Percentiles rank a stretch among this genome's conserved stretches.
phyloP scores from a whole-genome alignment of 495 filamentous ascomycete species.

The Aspergillus haitiensis region DNA sequence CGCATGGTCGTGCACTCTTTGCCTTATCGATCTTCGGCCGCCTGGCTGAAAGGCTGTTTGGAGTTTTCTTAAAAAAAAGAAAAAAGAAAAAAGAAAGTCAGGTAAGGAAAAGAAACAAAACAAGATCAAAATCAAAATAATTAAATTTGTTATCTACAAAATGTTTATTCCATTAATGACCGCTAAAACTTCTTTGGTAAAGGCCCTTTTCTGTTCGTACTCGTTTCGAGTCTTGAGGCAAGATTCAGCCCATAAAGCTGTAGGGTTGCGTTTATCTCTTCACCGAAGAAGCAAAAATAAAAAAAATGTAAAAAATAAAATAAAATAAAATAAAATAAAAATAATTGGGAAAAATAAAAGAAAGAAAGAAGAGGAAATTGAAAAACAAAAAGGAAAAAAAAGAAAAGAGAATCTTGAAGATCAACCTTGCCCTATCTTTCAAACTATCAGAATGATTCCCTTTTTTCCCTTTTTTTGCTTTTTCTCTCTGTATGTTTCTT shows the following conservation, averaged over 20 bases:
- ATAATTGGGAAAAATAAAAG: constrained; percentile 6
- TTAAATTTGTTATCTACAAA: no score
- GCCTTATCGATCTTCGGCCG: constrained; percentile 17
- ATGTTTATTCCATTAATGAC: not conserved
- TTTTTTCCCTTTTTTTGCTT: not conserved
- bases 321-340: constrained; percentile 2
- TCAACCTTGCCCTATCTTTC: constrained; percentile 1
- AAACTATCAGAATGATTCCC: not conserved
- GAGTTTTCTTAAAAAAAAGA: not conserved
- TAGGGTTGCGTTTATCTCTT: not conserved
- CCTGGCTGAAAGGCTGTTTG: not conserved
- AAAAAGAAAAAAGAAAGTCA: no score
- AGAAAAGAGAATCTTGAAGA: constrained; percentile 7
- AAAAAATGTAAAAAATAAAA: constrained; percentile 5
- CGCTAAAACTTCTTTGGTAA: constrained; percentile 10
- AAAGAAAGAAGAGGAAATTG: not conserved
- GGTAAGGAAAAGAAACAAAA: no score
- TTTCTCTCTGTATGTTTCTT: not conserved
- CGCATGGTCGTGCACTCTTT: constrained; percentile 14
- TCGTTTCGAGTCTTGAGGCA: constrained; percentile 15
- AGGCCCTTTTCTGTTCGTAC: constrained; percentile 14
- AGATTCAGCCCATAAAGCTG: constrained; percentile 13
- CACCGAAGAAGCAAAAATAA: not conserved
- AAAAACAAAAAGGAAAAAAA: not conserved
- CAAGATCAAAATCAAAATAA: no score